Evolutionary conservation across 2,329 filamentous ascomycete species (phyloP).

Genomic region (Hypoxylon sp.): DNA sequence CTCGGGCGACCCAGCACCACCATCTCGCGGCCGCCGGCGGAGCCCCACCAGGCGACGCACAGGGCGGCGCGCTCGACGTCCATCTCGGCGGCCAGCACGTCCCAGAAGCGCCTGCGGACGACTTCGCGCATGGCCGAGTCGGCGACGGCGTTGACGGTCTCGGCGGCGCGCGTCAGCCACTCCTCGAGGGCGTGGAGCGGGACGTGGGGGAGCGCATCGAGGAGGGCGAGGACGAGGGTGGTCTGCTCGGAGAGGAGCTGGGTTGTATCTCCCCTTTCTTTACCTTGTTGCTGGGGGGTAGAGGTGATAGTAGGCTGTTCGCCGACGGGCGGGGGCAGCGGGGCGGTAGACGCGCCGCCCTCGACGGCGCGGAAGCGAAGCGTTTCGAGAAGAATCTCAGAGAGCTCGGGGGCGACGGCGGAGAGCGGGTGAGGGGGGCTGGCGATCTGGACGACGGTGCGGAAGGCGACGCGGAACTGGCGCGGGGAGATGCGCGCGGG

Average conservation of each 20-base stretch:
- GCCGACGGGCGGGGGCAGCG: constrained; percentile 55
- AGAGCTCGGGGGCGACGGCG: constrained; percentile 78
- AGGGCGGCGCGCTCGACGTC: constrained; percentile 84
- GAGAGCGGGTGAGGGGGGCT: constrained; percentile 82
- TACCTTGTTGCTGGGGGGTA: constrained; percentile 40
- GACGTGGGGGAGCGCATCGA: constrained; percentile 82
- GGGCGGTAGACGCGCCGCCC: constrained; percentile 61
- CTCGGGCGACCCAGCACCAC: constrained; percentile 53
- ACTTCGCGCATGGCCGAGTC: constrained; percentile 71
- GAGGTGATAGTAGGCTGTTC: constrained; percentile 51
- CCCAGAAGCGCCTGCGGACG: constrained; percentile 80
- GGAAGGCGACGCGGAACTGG: constrained; percentile 90
- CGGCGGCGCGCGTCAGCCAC: constrained; percentile 80
- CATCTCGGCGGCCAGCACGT: constrained; percentile 83
- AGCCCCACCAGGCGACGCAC: constrained; percentile 88
- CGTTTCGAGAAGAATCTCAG: constrained; percentile 84
- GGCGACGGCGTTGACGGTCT: constrained; percentile 72
- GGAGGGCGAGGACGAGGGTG: constrained; percentile 78
- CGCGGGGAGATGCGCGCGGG: constrained; percentile 86
- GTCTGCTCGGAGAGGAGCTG: constrained; percentile 78
- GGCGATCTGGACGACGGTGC: constrained; percentile 83
- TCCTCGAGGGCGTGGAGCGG: constrained; percentile 78
- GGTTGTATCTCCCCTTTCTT: constrained; percentile 23
- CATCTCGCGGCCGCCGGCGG: constrained; percentile 65
- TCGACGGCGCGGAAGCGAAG: constrained; percentile 71